Base-by-base conservation (phyloP, 2,329 filamentous ascomycete genomes). In the Cordyceps farinosa region DNA sequence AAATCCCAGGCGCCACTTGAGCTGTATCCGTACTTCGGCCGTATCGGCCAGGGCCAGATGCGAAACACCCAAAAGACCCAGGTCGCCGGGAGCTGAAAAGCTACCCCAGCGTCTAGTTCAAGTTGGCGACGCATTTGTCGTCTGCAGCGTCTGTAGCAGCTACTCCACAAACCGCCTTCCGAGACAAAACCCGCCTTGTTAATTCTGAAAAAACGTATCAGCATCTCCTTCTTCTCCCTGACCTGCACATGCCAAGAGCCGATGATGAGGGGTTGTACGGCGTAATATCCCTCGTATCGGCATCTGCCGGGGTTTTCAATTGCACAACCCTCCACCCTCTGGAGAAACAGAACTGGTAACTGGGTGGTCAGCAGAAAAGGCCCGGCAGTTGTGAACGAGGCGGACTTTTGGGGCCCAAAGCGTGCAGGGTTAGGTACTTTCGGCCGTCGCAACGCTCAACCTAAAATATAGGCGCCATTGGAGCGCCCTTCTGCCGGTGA, bases 381-480 rank as follows among this genome's bases (percentile, higher is more conserved):
- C 38, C 45, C 57, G 57, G 57, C 57, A 60, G 57, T 60, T 52
- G 34, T 50, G 17, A 60, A 60, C 47, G 57, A 60, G 45, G 32
- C 34, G 45, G 55, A 27, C 4, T 48, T 59, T 59, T 58, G 42
- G 56, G 45, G 56, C 42, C 45, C 17, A 44, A 52, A 52, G 8
- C 15, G 15, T 22, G 44, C 45, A n/a, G n/a, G 15, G 47, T 60
- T 52, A 10, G 47, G 27, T 48, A 29, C 32, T 40, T 45, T 22
- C 34, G 40, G 32, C 29, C 17, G 13, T 48, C 55, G 22, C 42
- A 48, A 40, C 38, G 38, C 17, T 29, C 55, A 17, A 48, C 32
- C 42, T 48, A 40, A 58, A 38, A 38, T 32, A 42, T 42, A 50
- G 34, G 56, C 56, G 56, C 42, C 56, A 51, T 59, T 22, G 27